Base-by-base conservation (phyloP, 176 grass and related monocot species). In the Carex parvula region DNA sequence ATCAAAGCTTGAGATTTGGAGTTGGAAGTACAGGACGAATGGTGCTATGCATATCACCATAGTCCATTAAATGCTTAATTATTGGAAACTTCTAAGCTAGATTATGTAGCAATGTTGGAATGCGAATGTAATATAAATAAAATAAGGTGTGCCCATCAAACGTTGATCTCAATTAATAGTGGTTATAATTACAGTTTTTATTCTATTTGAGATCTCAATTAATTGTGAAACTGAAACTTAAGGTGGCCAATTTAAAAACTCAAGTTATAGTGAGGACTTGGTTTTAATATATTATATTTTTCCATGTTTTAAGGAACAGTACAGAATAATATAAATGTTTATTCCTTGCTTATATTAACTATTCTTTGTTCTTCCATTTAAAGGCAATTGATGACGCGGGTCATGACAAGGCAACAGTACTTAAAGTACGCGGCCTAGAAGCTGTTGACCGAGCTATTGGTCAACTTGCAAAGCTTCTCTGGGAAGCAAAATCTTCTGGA, bases 341-440 rank as follows among this genome's bases (percentile, higher is more conserved):
- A 65, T 69, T 39, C 14, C 65, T 48, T 72, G 69, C 39, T 72
- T 12, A 48, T 72, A 72, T 72, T 72, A 13, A 72, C 0, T 8
- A 2, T 72, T 81, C 22, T 83, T 76, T 76, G 22, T 16, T 55
- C 48, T 32, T 55, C 22, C 72, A 76, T 76, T 29, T 2, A 17
- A 76, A 98, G 96, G 96, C 93, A 42, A 98, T 98, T 81, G 93
- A 95, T 35, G 96, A 98, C 70, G 93, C 96, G 20, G 91, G 96
- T 41, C 96, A 98, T 81, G 96, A 95, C 82, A 98, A 98, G 86
- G 91, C 93, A 80, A 92, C 92, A 67, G 86, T 91, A 46, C 83
- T 98, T 22, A 98, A 98, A 84, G 89, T 98, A 30, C 60, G 53
- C 2, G 96, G 90, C 61, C 81, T 98, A 61, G 96, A 93, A 95